phyloP scores from a whole-genome alignment of 768 basidiomycete genomes.

The Mycena belliarum region DNA sequence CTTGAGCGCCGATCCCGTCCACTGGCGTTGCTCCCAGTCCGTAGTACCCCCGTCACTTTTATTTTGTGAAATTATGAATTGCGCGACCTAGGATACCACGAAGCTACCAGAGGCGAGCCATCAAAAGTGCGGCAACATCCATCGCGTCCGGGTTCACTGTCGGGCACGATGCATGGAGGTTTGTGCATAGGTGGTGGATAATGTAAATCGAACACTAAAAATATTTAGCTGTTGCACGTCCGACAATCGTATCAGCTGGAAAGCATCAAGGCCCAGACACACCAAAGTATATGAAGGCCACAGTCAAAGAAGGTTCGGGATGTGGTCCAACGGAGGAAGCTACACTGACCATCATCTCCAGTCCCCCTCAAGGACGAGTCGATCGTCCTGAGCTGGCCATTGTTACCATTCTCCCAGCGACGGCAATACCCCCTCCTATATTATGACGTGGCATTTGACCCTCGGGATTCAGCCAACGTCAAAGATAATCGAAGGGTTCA shows the following conservation, averaged over 20 bases:
- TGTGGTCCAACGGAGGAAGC: background rate
- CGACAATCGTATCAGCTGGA: background rate
- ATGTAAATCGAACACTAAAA: background rate
- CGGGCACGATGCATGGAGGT: conserved; percentile 5
- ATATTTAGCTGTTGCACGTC: background rate
- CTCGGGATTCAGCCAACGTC: conserved; percentile 10
- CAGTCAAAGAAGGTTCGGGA: conserved; percentile 14
- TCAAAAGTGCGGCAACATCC: conserved; percentile 13
- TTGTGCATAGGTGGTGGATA: background rate
- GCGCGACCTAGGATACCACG: background rate
- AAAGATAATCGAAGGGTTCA: conserved; percentile 16
- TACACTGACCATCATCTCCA: background rate
- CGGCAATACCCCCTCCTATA: conserved; percentile 19
- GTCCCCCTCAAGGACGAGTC: conserved; percentile 22
- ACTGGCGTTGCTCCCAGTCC: background rate
- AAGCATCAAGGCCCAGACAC: conserved; percentile 21
- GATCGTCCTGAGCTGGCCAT: conserved; percentile 19
- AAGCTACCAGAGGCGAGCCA: conserved; percentile 13
- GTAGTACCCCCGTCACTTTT: background rate
- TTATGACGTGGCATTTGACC: conserved; percentile 21
- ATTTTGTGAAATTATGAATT: background rate
- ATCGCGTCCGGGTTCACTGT: conserved; percentile 7
- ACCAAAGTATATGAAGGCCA: conserved; percentile 23
- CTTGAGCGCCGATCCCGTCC: background rate
- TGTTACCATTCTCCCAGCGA: conserved; percentile 13